Conservation (phyloP, 2,329 filamentous ascomycete genomes). For the Aspergillus sp. region DNA sequence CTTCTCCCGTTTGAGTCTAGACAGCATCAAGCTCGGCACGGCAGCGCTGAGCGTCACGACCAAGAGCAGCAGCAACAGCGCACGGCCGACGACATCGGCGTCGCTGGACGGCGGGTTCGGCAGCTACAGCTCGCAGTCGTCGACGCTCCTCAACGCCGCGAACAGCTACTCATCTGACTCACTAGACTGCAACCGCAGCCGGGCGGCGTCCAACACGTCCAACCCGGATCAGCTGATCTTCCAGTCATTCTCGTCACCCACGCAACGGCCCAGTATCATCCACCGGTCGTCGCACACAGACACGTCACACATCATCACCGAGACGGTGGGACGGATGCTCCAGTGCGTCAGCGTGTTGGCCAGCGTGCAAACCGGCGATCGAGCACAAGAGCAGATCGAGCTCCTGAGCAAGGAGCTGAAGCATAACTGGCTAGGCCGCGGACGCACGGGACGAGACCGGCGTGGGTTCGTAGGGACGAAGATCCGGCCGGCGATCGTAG, state of each 20-base stretch:
- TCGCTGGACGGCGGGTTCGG: conserved; percentile 73
- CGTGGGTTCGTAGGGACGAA: conserved; percentile 81
- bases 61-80: conserved; percentile 48
- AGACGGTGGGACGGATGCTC: conserved; percentile 92
- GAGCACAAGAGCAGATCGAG: conserved; percentile 75
- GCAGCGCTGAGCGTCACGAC: conserved; percentile 43
- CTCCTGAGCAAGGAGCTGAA: conserved; percentile 85
- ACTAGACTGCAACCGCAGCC: conserved; percentile 62
- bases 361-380: conserved; percentile 71
- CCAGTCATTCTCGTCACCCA: conserved; percentile 44
- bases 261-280: conserved; percentile 38
- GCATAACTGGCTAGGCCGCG: conserved; percentile 93
- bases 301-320: conserved; percentile 74
- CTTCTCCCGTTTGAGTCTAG: conserved; percentile 84
- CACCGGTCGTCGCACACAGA: conserved; percentile 38
- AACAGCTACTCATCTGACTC: conserved; percentile 56
- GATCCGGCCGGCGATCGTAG: conserved; percentile 40
- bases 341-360: conserved; percentile 93
- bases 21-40: conserved; percentile 66
- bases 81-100: conserved; percentile 71
- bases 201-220: conserved; percentile 81
- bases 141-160: conserved; percentile 73
- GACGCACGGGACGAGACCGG: conserved; percentile 83
- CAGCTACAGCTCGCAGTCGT: conserved; percentile 77
- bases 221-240: conserved; percentile 49